A percentile compares a stretch with the other conserved stretches of the same genome.
Evolutionary conservation across 371 early-diverging fungal genomes (phyloP).

Genomic region (Rhizomucor pusillus): DNA sequence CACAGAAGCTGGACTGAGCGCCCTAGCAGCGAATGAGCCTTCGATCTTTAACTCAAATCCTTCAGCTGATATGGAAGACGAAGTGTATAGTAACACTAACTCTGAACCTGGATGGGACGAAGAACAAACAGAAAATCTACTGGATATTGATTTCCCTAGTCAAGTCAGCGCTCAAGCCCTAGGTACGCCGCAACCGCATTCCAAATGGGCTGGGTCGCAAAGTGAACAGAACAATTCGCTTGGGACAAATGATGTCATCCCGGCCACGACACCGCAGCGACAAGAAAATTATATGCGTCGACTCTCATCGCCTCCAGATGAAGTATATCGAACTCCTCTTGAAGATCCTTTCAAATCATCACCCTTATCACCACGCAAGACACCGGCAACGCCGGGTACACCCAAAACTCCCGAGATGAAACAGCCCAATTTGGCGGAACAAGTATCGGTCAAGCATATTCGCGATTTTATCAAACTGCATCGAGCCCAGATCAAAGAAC

Average conservation of each 20-base stretch:
- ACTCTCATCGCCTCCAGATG: conserved; percentile 39
- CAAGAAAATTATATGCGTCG: conserved; percentile 29
- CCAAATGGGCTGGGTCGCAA: conserved; percentile 2
- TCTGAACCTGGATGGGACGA: conserved; percentile 26
- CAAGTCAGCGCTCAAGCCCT: conserved; percentile 24
- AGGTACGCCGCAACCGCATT: conserved; percentile 34
- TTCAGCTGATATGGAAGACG: conserved; percentile 1
- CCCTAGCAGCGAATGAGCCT: neutral
- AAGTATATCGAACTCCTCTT: conserved; percentile 12
- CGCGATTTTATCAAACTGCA: conserved; percentile 76
- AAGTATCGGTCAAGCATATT: conserved; percentile 27
- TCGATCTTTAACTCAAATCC: neutral
- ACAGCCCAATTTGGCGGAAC: neutral
- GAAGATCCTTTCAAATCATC: conserved; percentile 14
- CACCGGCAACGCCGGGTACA: neutral
- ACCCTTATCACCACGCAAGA: neutral
- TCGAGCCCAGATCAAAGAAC: conserved; percentile 73
- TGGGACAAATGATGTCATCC: neutral
- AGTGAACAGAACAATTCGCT: too few species aligned
- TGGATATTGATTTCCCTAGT: conserved; percentile 40
- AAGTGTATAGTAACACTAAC: conserved; percentile 13
- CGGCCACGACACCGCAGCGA: conserved; percentile 14
- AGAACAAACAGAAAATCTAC: conserved; percentile 34
- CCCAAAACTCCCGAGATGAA: neutral
- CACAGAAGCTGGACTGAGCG: neutral